These are phyloP conservation scores for Hemerocallis citrina DNA, from an alignment of 106 monocot species.

Conservation along the genomic window DNA sequence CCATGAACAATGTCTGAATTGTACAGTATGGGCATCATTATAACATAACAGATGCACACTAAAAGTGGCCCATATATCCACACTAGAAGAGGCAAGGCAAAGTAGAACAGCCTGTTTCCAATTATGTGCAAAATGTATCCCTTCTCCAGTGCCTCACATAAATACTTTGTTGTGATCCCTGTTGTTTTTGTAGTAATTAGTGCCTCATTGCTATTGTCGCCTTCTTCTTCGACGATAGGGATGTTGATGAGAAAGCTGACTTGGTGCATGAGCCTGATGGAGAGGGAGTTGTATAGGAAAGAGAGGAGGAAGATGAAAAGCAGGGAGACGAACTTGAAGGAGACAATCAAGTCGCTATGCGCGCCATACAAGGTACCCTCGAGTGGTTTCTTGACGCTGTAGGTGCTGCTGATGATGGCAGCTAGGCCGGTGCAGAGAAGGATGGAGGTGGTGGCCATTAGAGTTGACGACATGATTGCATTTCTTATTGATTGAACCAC, in stretches of 20 bases:
- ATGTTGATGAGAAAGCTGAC: slow-evolving; percentile 32
- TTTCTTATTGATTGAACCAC: slow-evolving; percentile 15
- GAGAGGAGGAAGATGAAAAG: slow-evolving; percentile 34
- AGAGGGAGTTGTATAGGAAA: slow-evolving; percentile 35
- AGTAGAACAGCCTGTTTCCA: slow-evolving; percentile 32
- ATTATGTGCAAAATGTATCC: slow-evolving; percentile 9
- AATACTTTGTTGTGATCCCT: slow-evolving; percentile 12
- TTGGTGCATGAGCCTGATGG: slow-evolving; percentile 22
- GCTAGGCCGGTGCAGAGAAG: slow-evolving; percentile 23
- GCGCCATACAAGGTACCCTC: slow-evolving; percentile 6
- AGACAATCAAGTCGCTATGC: slow-evolving; percentile 10
- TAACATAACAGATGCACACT: slow-evolving; percentile 11
- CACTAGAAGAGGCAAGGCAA: slow-evolving; percentile 12
- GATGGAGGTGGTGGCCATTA: slow-evolving; percentile 21
- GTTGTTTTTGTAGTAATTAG: too few relatives aligned
- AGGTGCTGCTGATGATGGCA: slow-evolving; percentile 23
- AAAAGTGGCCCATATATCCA: slow-evolving; percentile 36
- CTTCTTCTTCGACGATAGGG: background rate
- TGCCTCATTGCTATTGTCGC: background rate
- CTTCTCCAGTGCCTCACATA: slow-evolving; percentile 7
- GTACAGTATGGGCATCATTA: slow-evolving; percentile 20
- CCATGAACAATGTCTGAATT: slow-evolving; percentile 2
- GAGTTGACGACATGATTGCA: slow-evolving; percentile 13
- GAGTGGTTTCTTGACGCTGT: slow-evolving; percentile 17
- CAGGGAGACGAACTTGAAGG: slow-evolving; percentile 25